A percentile compares a stretch with the other conserved stretches of the same genome.
phyloP scores from a whole-genome alignment of 768 basidiomycete species.

The Pleurotus tuber-regium region DNA sequence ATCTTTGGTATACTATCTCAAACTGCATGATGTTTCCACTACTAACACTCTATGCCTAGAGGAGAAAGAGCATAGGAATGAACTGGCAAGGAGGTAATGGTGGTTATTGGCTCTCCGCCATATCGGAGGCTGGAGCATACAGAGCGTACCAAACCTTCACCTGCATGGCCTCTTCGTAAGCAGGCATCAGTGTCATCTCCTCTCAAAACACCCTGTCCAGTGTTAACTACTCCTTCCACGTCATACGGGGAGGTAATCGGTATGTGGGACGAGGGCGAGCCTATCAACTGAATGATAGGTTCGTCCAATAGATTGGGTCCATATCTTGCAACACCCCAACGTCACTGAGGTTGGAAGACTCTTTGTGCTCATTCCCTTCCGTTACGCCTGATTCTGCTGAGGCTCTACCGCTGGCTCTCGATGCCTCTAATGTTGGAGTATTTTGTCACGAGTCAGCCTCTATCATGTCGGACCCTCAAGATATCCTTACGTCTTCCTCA shows the following conservation, averaged over 20 bases:
- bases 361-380: too few relatives aligned
- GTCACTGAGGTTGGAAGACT: too few relatives aligned
- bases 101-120: slow-evolving; percentile 53
- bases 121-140: slow-evolving; percentile 67
- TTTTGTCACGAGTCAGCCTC: too few relatives aligned
- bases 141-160: slow-evolving; percentile 60
- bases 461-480: too few relatives aligned
- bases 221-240: slow-evolving; percentile 39
- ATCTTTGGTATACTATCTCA: slow-evolving; percentile 56
- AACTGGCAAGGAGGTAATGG: slow-evolving; percentile 17
- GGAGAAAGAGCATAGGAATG: slow-evolving; percentile 55
- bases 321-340: too few relatives aligned
- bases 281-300: too few relatives aligned
- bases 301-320: too few relatives aligned
- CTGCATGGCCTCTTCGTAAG: slow-evolving; percentile 42
- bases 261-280: too few relatives aligned
- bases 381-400: too few relatives aligned
- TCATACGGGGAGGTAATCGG: slow-evolving; percentile 67
- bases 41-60: slow-evolving; percentile 42
- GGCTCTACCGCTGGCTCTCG: too few relatives aligned
- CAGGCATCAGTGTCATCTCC: slow-evolving; percentile 25
- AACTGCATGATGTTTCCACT: background rate
- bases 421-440: too few relatives aligned
- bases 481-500: too few relatives aligned
- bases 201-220: slow-evolving; percentile 38